Evolutionary conservation across 345 rosid genomes (phyloP).

Genomic region (Lumnitzera racemosa): DNA sequence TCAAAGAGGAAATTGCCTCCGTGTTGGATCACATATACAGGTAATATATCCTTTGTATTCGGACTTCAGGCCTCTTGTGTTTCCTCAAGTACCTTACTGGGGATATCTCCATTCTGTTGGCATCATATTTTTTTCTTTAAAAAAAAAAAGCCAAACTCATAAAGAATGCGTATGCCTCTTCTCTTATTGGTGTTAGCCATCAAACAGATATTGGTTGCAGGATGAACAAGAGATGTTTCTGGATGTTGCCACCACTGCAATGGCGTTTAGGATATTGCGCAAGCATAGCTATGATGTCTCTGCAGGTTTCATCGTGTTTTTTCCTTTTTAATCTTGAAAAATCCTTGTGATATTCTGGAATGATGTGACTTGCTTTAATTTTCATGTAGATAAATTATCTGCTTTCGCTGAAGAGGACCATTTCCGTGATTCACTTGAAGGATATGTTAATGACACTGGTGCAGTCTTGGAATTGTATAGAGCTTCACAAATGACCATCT

Average conservation of each 20-base stretch:
- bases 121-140: not conserved
- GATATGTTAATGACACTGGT: conserved; percentile 41
- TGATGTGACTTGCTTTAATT: not conserved
- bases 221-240: conserved; percentile 63
- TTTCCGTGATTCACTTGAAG: conserved; percentile 46
- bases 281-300: conserved; percentile 62
- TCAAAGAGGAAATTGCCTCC: conserved; percentile 42
- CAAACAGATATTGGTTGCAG: conserved; percentile 64
- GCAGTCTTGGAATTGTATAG: conserved; percentile 59
- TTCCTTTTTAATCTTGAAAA: not conserved
- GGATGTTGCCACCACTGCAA: conserved; percentile 51
- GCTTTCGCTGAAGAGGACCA: conserved; percentile 42
- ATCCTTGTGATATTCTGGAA: not conserved
- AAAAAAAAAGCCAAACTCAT: too few relatives aligned
- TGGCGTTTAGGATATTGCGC: conserved; percentile 74
- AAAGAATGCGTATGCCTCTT: too few relatives aligned
- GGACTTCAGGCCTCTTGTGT: not conserved
- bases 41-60: conserved; percentile 25
- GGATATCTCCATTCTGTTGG: not conserved
- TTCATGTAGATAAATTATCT: conserved; percentile 43
- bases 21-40: conserved; percentile 53
- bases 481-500: conserved; percentile 45
- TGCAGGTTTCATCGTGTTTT: conserved; percentile 36
- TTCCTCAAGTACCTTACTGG: not conserved
- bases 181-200: conserved; percentile 11